Base-by-base conservation (phyloP, 2,329 filamentous ascomycete genomes). In the Curvularia sp. region DNA sequence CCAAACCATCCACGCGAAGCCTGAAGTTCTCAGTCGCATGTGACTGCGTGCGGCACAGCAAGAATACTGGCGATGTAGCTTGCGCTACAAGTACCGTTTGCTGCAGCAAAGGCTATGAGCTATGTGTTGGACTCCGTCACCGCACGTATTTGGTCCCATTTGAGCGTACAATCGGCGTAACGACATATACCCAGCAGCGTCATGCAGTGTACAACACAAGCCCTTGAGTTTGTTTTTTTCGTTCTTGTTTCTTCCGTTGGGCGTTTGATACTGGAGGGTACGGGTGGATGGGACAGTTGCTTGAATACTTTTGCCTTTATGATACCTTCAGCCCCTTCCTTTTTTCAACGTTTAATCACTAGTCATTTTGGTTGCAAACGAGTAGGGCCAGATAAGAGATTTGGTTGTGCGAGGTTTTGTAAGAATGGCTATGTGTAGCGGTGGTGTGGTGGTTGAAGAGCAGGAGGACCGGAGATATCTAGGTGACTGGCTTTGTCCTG, bases 401-500 rank as follows among this genome's bases (percentile, higher is more conserved):
- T 46, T 31, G 41, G 42, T 28, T 57, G 48, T 49, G 33, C 41
- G 41, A 41, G 39, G 4, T 9, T 24, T 50, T 48, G 30, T 18
- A 15, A 35, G 20, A 10, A 24, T 39, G 48, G 33, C 24, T 28
- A 30, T 41, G 48, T 61, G 59, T 39, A 66, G 66, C 18, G 60
- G 6, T 65, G 56, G 31, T 54, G 10, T 33, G 38, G 7, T 10
- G 9, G 13, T 22, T 24, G 33, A 15, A n/a, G 66, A 63, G 24
- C 24, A 50, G 18, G 48, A 30, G n/a, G 9, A 35, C 12, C 15
- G 41, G 22, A 13, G 10, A 48, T 41, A 22, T 41, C n/a, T 30
- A 7, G 18, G n/a, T 26, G 33, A 49, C 33, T 7, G 20, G 33
- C 7, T 39, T n/a, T 9, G 71, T 61, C 31, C 71, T 64, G 15